Evolutionary conservation across 805 yeast species (phyloP), one percentile per base, ranked within the genome.

Genomic region (Candida cerambycidarum): DNA sequence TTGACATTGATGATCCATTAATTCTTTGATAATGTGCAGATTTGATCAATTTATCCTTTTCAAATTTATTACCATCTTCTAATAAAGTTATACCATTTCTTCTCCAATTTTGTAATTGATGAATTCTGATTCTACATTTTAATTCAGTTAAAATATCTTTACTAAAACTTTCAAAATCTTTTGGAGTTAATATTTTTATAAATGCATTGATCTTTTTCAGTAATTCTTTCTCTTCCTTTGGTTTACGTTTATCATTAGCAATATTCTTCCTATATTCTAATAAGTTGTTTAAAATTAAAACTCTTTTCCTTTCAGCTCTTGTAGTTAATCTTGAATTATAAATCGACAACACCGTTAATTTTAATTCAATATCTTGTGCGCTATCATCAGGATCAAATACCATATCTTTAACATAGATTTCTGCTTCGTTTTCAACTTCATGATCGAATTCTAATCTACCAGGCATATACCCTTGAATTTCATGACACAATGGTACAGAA

Each of bases 391-490:
- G 87, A 55, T 93, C 98, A 57, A 95, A 93, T 1, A 84, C 78
- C 95, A 93, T 88, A 60, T 93, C 99, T 58, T 93, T 93, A 14
- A 93, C 88, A 0, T 93, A 83, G 43, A 84, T 74, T 63, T 93
- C 99, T 0, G 99, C 98, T 43, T 93, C 99, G 56, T 93, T 93
- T 60, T 93, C 99, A 30, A 86, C 89, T 61, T 93, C 99, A 45
- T 84, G 88, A 56, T 93, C 99, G 62, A 93, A 93, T 62, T 93
- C 99, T 47, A 93, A 70, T 57, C 99, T 80, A 32, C 98, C 99
- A 30, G 99, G 99, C 99, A 93, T 93, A 61, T 83, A 93, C 2
- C 97, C 97, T 62, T 93, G 98, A 47, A 93, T 80, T 56, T 95
- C 98, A 58, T 95, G 97, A 67, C 98, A 90, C 44, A 93, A 76